Base-by-base conservation (phyloP, 139 green algal species). In the Tetraselmis chui region DNA sequence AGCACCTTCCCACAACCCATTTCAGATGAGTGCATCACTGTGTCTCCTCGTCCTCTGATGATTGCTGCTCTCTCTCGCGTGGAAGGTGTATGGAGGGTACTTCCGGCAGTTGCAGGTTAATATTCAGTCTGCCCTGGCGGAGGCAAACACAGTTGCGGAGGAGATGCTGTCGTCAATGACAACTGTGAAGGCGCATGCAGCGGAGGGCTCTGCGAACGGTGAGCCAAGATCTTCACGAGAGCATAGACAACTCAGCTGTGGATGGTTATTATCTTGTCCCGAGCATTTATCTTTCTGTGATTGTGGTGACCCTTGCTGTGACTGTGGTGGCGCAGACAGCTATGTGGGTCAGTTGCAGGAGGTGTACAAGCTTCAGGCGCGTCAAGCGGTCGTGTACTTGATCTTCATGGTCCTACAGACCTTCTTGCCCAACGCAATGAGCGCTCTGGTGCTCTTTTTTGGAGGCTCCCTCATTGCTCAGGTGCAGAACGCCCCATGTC, bases 61-160 rank as follows among this genome's bases (percentile, higher is more conserved):
- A 32, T 5, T 26, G 27, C 29, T 26, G 28, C 76, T n/a, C 77
- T 32, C 25, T 2, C 1, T 32, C n/a, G 28, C 76, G n/a, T n/a
- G n/a, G 26, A 89, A 94, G 91, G 79, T 94, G 28, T 97, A 96
- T 81, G 93, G 93, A 29, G 80, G 75, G 1, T 96, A 92, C 84
- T 96, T 93, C 82, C 86, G 82, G 67, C 29, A 28, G 1, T 1
- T 85, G 78, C 77, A 87, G 87, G 31, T 86, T 82, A 29, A 84
- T 97, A 91, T 94, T 23, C 92, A 95, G 86, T 82, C 90, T 0
- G 87, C 90, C 79, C 87, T 96, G 85, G 94, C 94, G 0, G 88
- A 90, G 18, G 94, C 94, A 28, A 96, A 96, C 82, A 84, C 74
- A 29, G 89, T 94, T 29, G 93, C 94, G 0, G 92, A 97, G 31